A percentile compares a stretch with the other conserved stretches of the same genome.
phyloP scores from a whole-genome alignment of 2,329 filamentous ascomycete species.

The Xylaria sp. region DNA sequence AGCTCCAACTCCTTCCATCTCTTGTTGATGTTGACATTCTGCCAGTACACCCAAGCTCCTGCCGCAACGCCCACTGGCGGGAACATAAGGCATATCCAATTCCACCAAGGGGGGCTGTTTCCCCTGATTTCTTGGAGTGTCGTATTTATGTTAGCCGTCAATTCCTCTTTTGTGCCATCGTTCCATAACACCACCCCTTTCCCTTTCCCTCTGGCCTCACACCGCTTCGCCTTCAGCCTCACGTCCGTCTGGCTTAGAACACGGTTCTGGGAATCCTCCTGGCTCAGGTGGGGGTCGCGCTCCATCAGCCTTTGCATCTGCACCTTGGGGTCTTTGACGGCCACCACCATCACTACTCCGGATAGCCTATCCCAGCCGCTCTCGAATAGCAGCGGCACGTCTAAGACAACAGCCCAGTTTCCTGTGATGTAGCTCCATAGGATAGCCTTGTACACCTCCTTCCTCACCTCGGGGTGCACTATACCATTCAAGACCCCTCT shows the following conservation, averaged over 20 bases:
- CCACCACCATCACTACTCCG: conserved; percentile 84
- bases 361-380: conserved; percentile 83
- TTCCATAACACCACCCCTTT: conserved; percentile 89
- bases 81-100: conserved; percentile 67
- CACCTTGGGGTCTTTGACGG: conserved; percentile 74
- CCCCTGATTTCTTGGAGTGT: conserved; percentile 66
- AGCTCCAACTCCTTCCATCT: conserved; percentile 67
- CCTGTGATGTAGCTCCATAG: conserved; percentile 74
- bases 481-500: conserved; percentile 82
- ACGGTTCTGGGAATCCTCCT: conserved; percentile 85
- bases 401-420: conserved; percentile 86
- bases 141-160: conserved; percentile 67
- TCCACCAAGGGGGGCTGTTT: conserved; percentile 81
- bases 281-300: conserved; percentile 75
- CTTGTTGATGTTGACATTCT: conserved; percentile 70
- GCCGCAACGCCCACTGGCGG: conserved; percentile 74
- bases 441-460: conserved; percentile 77
- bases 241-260: conserved; percentile 88
- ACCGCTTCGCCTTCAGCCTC: conserved; percentile 76
- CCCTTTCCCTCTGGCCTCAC: conserved; percentile 64
- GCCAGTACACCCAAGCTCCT: conserved; percentile 72
- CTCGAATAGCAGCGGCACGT: conserved; percentile 92
- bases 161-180: conserved; percentile 71
- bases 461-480: conserved; percentile 86
- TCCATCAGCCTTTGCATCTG: conserved; percentile 80